Conservation (phyloP, 495 filamentous ascomycete species). For the Corynascus novoguineensis region DNA sequence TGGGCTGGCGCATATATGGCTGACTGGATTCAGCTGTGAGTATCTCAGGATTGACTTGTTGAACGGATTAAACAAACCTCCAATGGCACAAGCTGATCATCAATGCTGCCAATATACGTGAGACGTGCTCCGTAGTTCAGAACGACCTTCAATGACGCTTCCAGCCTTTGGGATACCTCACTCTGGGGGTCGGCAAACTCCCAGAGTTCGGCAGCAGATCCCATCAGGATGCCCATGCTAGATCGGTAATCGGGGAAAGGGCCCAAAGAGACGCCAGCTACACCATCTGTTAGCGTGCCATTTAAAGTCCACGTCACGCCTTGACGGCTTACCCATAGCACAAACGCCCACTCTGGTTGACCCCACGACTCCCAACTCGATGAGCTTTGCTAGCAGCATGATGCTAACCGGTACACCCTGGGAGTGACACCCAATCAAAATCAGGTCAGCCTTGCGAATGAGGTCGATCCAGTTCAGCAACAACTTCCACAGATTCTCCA, state of each 20-base stretch:
- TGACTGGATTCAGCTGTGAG: constrained; percentile 48
- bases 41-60: background rate
- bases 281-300: constrained; percentile 7
- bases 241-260: constrained; percentile 86
- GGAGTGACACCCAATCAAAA: constrained; percentile 85
- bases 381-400: constrained; percentile 89
- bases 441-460: constrained; percentile 79
- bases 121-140: constrained; percentile 75
- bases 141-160: constrained; percentile 62
- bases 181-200: constrained; percentile 79
- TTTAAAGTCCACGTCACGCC: background rate
- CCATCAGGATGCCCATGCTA: constrained; percentile 67
- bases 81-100: constrained; percentile 90
- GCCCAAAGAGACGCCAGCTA: constrained; percentile 85
- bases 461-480: constrained; percentile 92
- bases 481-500: constrained; percentile 89
- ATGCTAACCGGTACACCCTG: constrained; percentile 92
- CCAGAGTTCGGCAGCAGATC: constrained; percentile 85
- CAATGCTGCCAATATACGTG: constrained; percentile 84
- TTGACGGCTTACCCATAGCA: constrained; percentile 61
- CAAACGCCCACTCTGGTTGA: constrained; percentile 70
- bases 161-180: constrained; percentile 74
- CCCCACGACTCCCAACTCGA: constrained; percentile 68
- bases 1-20: constrained; percentile 74
- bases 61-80: constrained; percentile 49